Evolutionary conservation across 306 rosid species (phyloP), one percentile per base, ranked within the genome.

Genomic region (Cucumis sativus): DNA sequence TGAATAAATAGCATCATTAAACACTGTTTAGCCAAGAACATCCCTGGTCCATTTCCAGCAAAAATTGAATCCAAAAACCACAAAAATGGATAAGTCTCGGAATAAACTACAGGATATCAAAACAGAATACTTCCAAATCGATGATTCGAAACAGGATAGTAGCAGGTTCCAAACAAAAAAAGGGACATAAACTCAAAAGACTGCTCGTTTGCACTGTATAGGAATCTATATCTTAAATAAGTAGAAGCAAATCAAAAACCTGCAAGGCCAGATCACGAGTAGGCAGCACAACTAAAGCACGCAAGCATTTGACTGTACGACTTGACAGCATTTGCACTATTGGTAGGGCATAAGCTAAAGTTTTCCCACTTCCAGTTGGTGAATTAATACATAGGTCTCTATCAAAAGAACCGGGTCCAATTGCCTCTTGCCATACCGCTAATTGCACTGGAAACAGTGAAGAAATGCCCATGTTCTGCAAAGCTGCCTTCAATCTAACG

Each of bases 301-400:
- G 91, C 2, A 90, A 87, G 62, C 92, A 89, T 76, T 80, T 88
- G 4, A 86, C 78, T 33, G 86, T 70, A 77, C 85, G 91, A 52
- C 47, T 80, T 3, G 97, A 88, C 28, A 89, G 80, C 75, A 78
- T 79, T 79, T 95, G 98, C 59, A 90, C 97, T 23, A 95, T 90
- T 5, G 98, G 98, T 81, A 95, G 84, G 28, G 98, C 98, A 79
- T 92, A 95, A 59, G 97, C 90, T 63, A 95, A 71, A 74, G 97
- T 95, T 83, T 95, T 90, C 25, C 98, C 98, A 60, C 97, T 95
- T 37, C 98, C 97, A 11, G 98, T 95, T 16, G 98, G 97, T 4
- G 97, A 95, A 78, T 95, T 92, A 62, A 95, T 80, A 78, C 97
- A 95, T 23, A 95, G 64, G 76, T 95, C 98, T 41, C 98, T 91